Conservation (phyloP, 2,329 filamentous ascomycete genomes). For the Orbilia quercus region DNA sequence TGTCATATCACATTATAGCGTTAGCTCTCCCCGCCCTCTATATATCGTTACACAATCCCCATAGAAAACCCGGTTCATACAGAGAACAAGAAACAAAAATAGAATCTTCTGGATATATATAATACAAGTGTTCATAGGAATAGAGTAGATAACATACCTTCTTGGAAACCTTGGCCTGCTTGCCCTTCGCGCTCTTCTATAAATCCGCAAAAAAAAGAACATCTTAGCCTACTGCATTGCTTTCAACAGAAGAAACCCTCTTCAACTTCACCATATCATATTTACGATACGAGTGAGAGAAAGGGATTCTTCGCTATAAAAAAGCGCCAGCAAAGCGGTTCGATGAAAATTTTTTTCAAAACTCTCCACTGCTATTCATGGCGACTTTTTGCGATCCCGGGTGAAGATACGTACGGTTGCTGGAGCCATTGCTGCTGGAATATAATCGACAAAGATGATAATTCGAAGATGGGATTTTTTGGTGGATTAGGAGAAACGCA, state of each 20-base stretch:
- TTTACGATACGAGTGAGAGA: background rate
- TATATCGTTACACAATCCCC: no score
- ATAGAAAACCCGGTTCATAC: no score
- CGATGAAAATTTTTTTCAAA: constrained; percentile 66
- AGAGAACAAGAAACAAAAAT: background rate
- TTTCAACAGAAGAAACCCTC: constrained; percentile 9
- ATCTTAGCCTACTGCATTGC: constrained; percentile 95
- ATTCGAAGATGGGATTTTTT: constrained; percentile 61
- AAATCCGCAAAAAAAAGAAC: constrained; percentile 65
- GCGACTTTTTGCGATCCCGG: background rate
- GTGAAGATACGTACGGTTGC: constrained; percentile 45
- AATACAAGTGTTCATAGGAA: no score
- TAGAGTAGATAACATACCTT: constrained; percentile 71
- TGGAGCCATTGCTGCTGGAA: constrained; percentile 49
- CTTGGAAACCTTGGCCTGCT: constrained; percentile 81
- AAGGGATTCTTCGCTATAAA: background rate
- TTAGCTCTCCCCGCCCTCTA: constrained; percentile 45
- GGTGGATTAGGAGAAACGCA: constrained; percentile 56
- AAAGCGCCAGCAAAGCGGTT: constrained; percentile 59
- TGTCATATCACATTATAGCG: constrained; percentile 65
- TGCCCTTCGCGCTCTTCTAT: constrained; percentile 73
- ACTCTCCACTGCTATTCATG: constrained; percentile 47
- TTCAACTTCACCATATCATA: background rate
- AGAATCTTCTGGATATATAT: background rate
- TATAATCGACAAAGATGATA: constrained; percentile 57